These are phyloP conservation scores for Leccinum subtestaceum DNA, from an alignment of 768 basidiomycete genomes.

Conservation along the genomic window DNA sequence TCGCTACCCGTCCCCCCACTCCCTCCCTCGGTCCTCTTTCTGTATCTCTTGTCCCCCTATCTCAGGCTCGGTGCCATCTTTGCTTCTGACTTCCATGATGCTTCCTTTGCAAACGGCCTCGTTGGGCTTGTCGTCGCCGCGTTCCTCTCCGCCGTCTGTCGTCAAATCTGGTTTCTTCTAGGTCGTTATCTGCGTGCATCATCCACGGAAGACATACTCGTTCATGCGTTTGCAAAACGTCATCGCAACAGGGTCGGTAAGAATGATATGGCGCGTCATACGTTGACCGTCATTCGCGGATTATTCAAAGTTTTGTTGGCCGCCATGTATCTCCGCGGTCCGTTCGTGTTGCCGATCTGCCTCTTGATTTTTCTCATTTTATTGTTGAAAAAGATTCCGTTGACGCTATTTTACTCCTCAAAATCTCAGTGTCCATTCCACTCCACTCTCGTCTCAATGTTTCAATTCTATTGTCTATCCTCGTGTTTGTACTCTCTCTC, in stretches of 20 bases:
- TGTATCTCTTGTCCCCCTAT: constrained; percentile 68
- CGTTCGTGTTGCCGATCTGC: constrained; percentile 26
- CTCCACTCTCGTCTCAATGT: constrained; percentile 39
- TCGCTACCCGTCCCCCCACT: constrained; percentile 43
- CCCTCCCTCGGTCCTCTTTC: constrained; percentile 53
- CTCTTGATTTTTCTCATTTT: constrained; percentile 9
- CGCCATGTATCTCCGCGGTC: constrained; percentile 65
- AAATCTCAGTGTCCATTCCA: constrained; percentile 36
- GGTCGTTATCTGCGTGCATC: constrained; percentile 64
- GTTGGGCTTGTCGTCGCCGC: constrained; percentile 52
- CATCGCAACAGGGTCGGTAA: constrained; percentile 45
- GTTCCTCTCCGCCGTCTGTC: constrained; percentile 54
- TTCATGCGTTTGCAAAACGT: constrained; percentile 57
- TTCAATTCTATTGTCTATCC: constrained; percentile 40
- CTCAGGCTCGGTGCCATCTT: constrained; percentile 70
- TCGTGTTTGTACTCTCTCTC: constrained; percentile 50
- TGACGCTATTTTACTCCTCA: constrained; percentile 47
- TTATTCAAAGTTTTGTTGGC: constrained; percentile 50
- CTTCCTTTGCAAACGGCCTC: constrained; percentile 50
- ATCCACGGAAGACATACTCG: constrained; percentile 63
- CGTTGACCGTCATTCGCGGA: constrained; percentile 45
- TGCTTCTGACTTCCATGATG: constrained; percentile 42
- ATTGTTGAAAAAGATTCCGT: constrained; percentile 45
- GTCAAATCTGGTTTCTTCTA: constrained; percentile 78
- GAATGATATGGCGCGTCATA: constrained; percentile 41